Percentiles rank a stretch among this genome's conserved stretches.
Conservation (phyloP, 306 rosid species). For the Lablab purpureus region DNA sequence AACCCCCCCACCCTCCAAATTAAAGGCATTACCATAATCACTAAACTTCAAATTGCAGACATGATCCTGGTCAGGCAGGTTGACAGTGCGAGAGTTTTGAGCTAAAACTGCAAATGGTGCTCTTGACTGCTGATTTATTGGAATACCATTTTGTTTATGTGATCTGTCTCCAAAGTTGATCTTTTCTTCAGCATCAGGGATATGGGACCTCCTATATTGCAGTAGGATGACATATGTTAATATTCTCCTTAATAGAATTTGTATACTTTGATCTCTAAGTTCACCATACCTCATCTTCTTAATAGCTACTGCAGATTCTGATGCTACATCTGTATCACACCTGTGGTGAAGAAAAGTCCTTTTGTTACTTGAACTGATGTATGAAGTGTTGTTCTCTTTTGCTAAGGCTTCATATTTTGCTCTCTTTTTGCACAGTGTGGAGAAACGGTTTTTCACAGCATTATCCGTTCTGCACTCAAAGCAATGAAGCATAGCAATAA, state of each 20-base stretch:
- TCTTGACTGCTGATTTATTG: slow-evolving; percentile 65
- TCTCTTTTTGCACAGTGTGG: slow-evolving; percentile 97
- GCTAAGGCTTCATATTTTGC: slow-evolving; percentile 95
- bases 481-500: slow-evolving; percentile 33
- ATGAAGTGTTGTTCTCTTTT: slow-evolving; percentile 77
- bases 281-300: slow-evolving; percentile 79
- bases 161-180: slow-evolving; percentile 66
- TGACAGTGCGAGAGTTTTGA: slow-evolving; percentile 67
- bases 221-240: slow-evolving; percentile 44
- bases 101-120: slow-evolving; percentile 85
- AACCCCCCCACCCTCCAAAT: background rate
- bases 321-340: slow-evolving; percentile 54
- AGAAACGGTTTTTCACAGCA: slow-evolving; percentile 97
- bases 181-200: slow-evolving; percentile 62
- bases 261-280: slow-evolving; percentile 31
- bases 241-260: slow-evolving; percentile 27
- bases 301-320: slow-evolving; percentile 58
- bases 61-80: slow-evolving; percentile 62
- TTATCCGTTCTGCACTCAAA: slow-evolving; percentile 86
- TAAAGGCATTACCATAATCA: slow-evolving; percentile 60
- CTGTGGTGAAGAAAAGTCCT: slow-evolving; percentile 65
- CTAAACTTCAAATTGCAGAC: slow-evolving; percentile 53
- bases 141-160: slow-evolving; percentile 62
- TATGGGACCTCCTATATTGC: slow-evolving; percentile 69
- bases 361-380: slow-evolving; percentile 76